phyloP scores from a whole-genome alignment of 176 grass and related monocot genomes.

The Eragrostis nindensis region DNA sequence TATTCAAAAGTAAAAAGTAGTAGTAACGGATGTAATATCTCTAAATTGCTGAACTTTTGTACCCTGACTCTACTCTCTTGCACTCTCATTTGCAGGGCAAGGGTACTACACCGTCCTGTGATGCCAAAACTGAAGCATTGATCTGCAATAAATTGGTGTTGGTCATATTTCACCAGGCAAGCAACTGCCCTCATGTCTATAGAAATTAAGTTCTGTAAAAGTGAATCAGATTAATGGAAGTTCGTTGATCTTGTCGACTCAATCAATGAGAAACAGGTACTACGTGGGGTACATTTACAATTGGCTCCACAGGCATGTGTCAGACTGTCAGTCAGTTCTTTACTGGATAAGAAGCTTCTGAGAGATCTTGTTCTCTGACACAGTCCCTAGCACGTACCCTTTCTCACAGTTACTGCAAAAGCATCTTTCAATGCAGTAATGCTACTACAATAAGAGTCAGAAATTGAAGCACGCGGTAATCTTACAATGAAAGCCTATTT shows the following conservation, averaged over 20 bases:
- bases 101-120: neutral
- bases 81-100: constrained; percentile 7
- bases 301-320: constrained; percentile 38
- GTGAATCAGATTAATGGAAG: constrained; percentile 44
- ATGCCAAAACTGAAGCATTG: constrained; percentile 30
- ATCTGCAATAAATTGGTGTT: constrained; percentile 36
- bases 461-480: constrained; percentile 18
- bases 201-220: constrained; percentile 5
- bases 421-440: constrained; percentile 6
- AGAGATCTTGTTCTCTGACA: constrained; percentile 48
- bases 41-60: constrained; percentile 2
- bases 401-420: constrained; percentile 25
- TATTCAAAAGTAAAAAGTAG: neutral
- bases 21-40: neutral
- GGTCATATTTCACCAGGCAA: constrained; percentile 36
- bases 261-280: constrained; percentile 52
- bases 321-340: constrained; percentile 29
- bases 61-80: constrained; percentile 1
- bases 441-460: neutral
- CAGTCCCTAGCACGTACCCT: constrained; percentile 12
- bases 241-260: constrained; percentile 50
- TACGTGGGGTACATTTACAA: constrained; percentile 34
- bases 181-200: constrained; percentile 7
- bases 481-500: neutral
- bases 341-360: constrained; percentile 51